Evolutionary conservation across 2,329 filamentous ascomycete genomes (phyloP).

Genomic region (Hypoxylon sp.): DNA sequence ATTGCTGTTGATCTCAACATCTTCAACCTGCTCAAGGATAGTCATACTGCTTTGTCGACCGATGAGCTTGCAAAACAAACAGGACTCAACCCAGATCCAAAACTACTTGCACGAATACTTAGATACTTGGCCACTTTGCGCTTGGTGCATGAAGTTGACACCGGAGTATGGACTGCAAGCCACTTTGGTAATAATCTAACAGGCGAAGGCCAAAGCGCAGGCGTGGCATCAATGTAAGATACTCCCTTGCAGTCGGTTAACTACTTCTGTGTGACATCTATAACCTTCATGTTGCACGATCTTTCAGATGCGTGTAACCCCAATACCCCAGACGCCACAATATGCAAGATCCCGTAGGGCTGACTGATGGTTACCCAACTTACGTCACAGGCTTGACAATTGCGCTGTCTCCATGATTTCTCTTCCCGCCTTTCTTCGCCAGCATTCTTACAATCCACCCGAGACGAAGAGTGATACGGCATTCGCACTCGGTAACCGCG

Average conservation of each 20-base stretch:
- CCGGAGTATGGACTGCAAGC: constrained; percentile 29
- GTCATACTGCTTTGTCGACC: constrained; percentile 20
- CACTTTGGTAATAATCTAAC: constrained; percentile 30
- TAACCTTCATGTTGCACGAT: not conserved
- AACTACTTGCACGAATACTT: constrained; percentile 24
- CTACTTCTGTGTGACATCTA: too few relatives aligned
- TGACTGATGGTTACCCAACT: not conserved
- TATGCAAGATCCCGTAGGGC: not conserved
- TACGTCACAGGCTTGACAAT: constrained; percentile 17
- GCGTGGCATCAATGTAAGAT: constrained; percentile 27
- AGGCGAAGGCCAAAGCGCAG: constrained; percentile 25
- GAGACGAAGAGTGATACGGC: constrained; percentile 22
- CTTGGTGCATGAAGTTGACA: constrained; percentile 25
- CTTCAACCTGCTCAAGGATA: constrained; percentile 24
- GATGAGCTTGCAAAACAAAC: constrained; percentile 25
- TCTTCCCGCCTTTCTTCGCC: constrained; percentile 25
- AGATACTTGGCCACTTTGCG: constrained; percentile 27
- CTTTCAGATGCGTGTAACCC: not conserved
- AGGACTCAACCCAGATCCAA: constrained; percentile 20
- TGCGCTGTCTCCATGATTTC: constrained; percentile 13
- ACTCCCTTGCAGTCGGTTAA: too few relatives aligned
- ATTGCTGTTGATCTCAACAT: constrained; percentile 30
- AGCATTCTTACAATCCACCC: constrained; percentile 18
- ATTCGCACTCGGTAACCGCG: constrained; percentile 29
- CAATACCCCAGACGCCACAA: constrained; percentile 8